Percentiles rank a stretch among this genome's conserved stretches.
Conservation (phyloP, 2,329 filamentous ascomycete genomes). For the Colletotrichum zoysiae region DNA sequence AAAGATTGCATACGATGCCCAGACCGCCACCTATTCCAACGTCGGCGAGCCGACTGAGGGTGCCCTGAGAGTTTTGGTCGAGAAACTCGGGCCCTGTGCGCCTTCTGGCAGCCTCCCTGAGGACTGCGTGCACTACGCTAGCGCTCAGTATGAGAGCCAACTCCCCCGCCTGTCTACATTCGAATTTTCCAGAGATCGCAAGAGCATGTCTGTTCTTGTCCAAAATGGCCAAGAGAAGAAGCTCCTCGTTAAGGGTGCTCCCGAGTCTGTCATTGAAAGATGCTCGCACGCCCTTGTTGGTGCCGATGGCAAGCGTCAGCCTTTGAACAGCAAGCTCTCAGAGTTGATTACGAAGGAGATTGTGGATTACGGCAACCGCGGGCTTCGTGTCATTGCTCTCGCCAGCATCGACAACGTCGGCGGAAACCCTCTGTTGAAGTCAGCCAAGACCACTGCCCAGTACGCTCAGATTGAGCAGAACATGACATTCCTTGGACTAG, state of each 20-base stretch:
- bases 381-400: constrained; percentile 93
- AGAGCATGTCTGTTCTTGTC: constrained; percentile 98
- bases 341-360: constrained; percentile 83
- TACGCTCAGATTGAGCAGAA: constrained; percentile 92
- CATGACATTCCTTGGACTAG: constrained; percentile 92
- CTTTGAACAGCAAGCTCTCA: constrained; percentile 76
- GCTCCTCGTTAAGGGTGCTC: constrained; percentile 95
- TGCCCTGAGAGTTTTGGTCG: constrained; percentile 87
- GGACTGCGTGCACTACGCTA: constrained; percentile 83
- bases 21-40: constrained; percentile 79
- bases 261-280: constrained; percentile 92
- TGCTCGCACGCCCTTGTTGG: constrained; percentile 88
- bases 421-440: constrained; percentile 75
- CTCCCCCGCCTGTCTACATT: constrained; percentile 85
- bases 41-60: constrained; percentile 97
- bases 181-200: constrained; percentile 96
- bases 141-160: constrained; percentile 84
- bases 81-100: constrained; percentile 92
- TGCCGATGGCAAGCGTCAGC: constrained; percentile 80
- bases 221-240: constrained; percentile 77
- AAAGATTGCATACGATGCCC: constrained; percentile 83
- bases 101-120: constrained; percentile 63
- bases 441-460: constrained; percentile 84
- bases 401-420: constrained; percentile 84
- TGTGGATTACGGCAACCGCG: constrained; percentile 89